Base-by-base conservation (phyloP, 2,329 filamentous ascomycete genomes). In the Trichoderma atrobrunneum region DNA sequence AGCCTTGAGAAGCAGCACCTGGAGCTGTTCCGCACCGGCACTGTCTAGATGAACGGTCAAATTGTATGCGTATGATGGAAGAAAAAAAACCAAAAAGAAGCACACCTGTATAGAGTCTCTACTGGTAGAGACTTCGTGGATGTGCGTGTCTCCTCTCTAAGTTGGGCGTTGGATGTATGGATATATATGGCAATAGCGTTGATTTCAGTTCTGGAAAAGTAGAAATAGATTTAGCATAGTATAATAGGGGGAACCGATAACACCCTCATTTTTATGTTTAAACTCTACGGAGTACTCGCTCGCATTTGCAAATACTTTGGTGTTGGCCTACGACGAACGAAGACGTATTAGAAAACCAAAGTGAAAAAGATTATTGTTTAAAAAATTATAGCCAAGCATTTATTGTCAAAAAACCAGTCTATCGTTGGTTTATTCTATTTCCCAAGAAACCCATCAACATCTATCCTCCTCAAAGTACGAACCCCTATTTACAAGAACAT, bases 21-120 rank as follows among this genome's bases (percentile, higher is more conserved):
- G 75, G 92, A 94, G 80, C 79, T 92, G 34, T 93, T 93, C 75
- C 87, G 85, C n/a, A 90, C 89, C 1, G 88, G 89, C n/a, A 67
- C 30, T 18, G 36, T 72, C 24, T 72, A 39, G 62, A 12, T 43
- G 32, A 32, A 8, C 6, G 8, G 24, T 16, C 39, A 26, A 14
- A 26, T 34, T 24, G 26, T 14, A 56, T 7, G 3, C 24, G 62
- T 16, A 39, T 48, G 61, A 36, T 34, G 14, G 8, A 24, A 28
- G 18, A 36, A 36, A 12, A 16, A 54, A n/a, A n/a, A n/a, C n/a
- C 1, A 6, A 18, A 6, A 43, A 18, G 18, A 56, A 57, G 64
- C 34, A 26, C 24, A 57, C 16, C 54, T 57, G 11, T 18, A n/a
- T 28, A n/a, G 26, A 26, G 16, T 18, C 26, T 57, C 26, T 57